Percentiles rank a stretch among this genome's conserved stretches.
These are phyloP conservation scores for Tylopilus plumbeoviolaceoides DNA, from an alignment of 768 basidiomycete species.

Conservation along the genomic window DNA sequence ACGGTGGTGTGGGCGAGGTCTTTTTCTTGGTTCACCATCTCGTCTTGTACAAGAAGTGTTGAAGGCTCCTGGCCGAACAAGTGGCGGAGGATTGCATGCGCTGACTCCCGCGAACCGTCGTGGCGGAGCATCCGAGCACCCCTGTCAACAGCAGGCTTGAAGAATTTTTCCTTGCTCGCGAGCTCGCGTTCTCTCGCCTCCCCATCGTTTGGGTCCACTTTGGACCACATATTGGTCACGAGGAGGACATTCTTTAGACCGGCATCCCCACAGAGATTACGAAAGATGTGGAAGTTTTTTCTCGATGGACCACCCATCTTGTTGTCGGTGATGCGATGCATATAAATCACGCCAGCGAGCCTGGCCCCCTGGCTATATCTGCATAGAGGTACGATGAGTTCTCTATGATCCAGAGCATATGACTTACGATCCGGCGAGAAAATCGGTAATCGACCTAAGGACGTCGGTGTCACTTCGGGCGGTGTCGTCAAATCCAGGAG, in stretches of 20 bases:
- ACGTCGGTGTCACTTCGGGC: conserved; percentile 43
- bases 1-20: conserved; percentile 49
- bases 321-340: conserved; percentile 49
- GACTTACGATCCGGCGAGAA: conserved; percentile 25
- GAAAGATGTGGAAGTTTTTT: conserved; percentile 48
- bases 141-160: conserved; percentile 46
- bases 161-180: conserved; percentile 38
- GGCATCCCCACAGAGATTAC: conserved; percentile 47
- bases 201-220: conserved; percentile 34
- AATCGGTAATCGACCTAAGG: conserved; percentile 40
- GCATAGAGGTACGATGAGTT: not conserved
- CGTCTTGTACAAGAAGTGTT: conserved; percentile 49
- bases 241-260: conserved; percentile 46
- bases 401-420: not conserved
- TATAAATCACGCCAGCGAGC: conserved; percentile 44
- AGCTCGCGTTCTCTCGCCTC: conserved; percentile 45
- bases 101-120: conserved; percentile 38
- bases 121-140: conserved; percentile 45
- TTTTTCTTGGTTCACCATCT: conserved; percentile 48
- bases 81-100: conserved; percentile 40
- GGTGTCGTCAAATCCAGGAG: conserved; percentile 59
- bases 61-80: conserved; percentile 38
- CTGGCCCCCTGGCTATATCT: conserved; percentile 26
- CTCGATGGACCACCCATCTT: conserved; percentile 48
- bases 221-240: conserved; percentile 52